Percentiles rank a stretch among this genome's conserved stretches.
These are phyloP conservation scores for Eucalyptus caleyi DNA, from an alignment of 345 rosid genomes.

Conservation along the genomic window DNA sequence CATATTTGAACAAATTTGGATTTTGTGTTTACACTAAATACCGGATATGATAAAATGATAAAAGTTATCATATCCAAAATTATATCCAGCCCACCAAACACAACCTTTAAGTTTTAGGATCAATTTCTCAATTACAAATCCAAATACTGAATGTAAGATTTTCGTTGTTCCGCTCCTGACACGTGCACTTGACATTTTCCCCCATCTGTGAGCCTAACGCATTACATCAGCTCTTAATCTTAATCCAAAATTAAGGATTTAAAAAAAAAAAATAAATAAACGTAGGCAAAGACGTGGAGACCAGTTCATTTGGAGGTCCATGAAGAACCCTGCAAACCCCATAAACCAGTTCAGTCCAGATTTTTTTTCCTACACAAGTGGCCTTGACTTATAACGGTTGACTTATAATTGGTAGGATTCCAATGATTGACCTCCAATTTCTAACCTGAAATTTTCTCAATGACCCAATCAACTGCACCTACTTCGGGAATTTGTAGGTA, in stretches of 20 bases:
- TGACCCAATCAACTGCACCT: neutral
- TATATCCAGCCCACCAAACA: too few relatives aligned
- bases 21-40: too few relatives aligned
- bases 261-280: too few relatives aligned
- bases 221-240: neutral
- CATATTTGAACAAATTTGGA: too few relatives aligned
- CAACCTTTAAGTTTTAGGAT: neutral
- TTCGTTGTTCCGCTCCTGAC: neutral
- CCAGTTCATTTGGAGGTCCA: neutral
- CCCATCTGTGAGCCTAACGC: neutral
- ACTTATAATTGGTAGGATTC: neutral
- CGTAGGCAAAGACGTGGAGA: neutral
- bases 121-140: neutral
- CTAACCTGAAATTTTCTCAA: neutral
- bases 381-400: neutral
- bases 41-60: too few relatives aligned
- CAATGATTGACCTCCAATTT: neutral
- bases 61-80: too few relatives aligned
- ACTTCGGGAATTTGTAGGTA: neutral
- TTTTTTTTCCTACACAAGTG: neutral
- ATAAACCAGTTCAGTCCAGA: too few relatives aligned
- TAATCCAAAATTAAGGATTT: neutral
- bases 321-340: too few relatives aligned
- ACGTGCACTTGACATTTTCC: neutral
- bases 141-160: neutral